Evolutionary conservation across 495 filamentous ascomycete species (phyloP).

Genomic region (Xanthoparmelia taractica): DNA sequence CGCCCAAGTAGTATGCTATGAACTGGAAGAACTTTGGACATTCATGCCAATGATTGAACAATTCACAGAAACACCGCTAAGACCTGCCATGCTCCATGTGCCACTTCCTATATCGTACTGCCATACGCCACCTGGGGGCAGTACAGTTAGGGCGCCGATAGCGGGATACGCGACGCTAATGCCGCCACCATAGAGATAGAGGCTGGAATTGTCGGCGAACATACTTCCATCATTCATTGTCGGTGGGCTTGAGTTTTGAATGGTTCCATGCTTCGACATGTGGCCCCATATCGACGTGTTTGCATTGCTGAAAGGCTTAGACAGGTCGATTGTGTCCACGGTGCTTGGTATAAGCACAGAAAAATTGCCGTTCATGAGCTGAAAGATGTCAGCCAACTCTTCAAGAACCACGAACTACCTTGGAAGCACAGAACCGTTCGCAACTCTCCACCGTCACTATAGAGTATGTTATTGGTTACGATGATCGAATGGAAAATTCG

Average conservation of each 20-base stretch:
- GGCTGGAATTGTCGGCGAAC: conserved; percentile 16
- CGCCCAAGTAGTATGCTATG: conserved; percentile 15
- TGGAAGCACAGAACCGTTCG: conserved; percentile 2
- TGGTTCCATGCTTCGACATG: conserved; percentile 15
- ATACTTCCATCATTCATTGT: conserved; percentile 18
- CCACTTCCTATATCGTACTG: conserved; percentile 10
- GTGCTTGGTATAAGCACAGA: conserved; percentile 7
- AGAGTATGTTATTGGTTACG: conserved; percentile 8
- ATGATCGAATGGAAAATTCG: conserved; percentile 14
- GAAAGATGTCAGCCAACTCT: background rate
- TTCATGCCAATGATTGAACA: conserved; percentile 4
- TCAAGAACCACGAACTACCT: background rate
- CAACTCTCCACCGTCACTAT: conserved; percentile 12
- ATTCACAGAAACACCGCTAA: conserved; percentile 13
- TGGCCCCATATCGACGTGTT: conserved; percentile 15
- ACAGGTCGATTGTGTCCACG: conserved; percentile 17
- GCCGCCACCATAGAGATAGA: conserved; percentile 19
- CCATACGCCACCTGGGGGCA: conserved; percentile 15
- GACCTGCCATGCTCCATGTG: conserved; percentile 9
- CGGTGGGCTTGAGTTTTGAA: conserved; percentile 1
- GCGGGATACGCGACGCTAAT: conserved; percentile 7
- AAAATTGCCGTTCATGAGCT: conserved; percentile 6
- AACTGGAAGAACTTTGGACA: conserved; percentile 3
- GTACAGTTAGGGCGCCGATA: background rate
- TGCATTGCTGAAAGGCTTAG: conserved; percentile 15